Evolutionary conservation across 768 basidiomycete species (phyloP), one percentile per base, ranked within the genome.

Genomic region (Termitomyces heimii): DNA sequence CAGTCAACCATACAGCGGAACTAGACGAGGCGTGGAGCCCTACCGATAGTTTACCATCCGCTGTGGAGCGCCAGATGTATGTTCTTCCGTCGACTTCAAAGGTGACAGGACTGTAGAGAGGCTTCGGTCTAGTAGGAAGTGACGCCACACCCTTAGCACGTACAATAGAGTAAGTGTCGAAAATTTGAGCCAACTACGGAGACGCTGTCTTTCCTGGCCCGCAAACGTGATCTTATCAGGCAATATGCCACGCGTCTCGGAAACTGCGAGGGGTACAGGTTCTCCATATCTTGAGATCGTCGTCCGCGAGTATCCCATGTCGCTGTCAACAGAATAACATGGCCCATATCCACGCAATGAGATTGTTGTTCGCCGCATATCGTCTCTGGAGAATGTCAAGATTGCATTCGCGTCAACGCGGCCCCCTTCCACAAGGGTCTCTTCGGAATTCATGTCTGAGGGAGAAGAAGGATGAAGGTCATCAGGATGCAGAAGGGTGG

Each of bases 161-260:
- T 39, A 65, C 66, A 66, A 66, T 18, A 63, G 53, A 2, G 63
- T 60, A 18, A 62, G 59, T 12, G 62, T 63, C 24, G 62, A 60
- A 16, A 59, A 62, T 39, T 62, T 62, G 47, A 68, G 52, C 66
- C 66, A 67, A 16, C 58, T 66, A 31, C 64, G 59, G 28, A 68
- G 49, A 1, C 60, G 61, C 29, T 60, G 57, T 28, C 56, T 54
- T 45, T 62, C 46, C 39, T 63, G 57, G 13, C 67, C 66, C 46
- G 53, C 24, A 29, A 67, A 63, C 14, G 62, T 62, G 37, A 68
- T 65, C 50, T 57, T 63, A 46, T 67, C 66, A 18, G 67, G 59
- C 22, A 68, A 46, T 14, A 68, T 55, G 3, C 62, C 66, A 35
- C 62, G 57, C 37, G 62, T 48, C 26, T 65, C 59, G 29, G 61